These are phyloP conservation scores for Carex scoparia DNA, from an alignment of 176 grass and related monocot genomes.

Conservation along the genomic window DNA sequence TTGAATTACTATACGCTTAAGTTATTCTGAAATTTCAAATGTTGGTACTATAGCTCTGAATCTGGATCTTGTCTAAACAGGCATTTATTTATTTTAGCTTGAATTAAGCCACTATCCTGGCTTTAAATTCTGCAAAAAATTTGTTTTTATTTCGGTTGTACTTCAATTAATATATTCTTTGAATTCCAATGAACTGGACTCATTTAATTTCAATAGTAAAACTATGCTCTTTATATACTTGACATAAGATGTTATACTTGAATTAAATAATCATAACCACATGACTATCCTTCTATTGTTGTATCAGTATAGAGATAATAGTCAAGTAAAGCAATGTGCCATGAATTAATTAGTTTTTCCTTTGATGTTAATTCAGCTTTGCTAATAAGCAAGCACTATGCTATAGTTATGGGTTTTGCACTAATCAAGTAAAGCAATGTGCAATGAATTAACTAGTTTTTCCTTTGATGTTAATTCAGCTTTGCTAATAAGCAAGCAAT, in stretches of 20 bases:
- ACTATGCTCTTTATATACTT: not conserved
- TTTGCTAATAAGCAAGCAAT: constrained; percentile 90
- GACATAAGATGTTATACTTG: not conserved
- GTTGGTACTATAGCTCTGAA: not conserved
- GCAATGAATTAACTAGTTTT: constrained; percentile 12
- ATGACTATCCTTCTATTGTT: not conserved
- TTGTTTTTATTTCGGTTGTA: not conserved
- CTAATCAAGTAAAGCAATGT: constrained; percentile 7
- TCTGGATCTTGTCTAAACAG: not conserved
- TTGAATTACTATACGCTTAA: not conserved
- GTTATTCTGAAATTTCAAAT: not conserved
- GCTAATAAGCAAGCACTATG: too few species aligned
- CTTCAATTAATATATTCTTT: constrained; percentile 5
- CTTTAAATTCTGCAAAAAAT: not conserved
- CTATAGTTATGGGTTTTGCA: too few species aligned
- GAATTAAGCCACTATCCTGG: not conserved
- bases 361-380: constrained; percentile 47
- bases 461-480: constrained; percentile 51
- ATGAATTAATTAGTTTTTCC: constrained; percentile 1
- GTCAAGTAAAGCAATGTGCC: constrained; percentile 16
- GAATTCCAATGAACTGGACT: not conserved
- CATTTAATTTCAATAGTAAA: not conserved
- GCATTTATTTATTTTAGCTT: not conserved
- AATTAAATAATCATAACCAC: not conserved
- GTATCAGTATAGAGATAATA: constrained; percentile 14